Evolutionary conservation across 257 asterid genomes (phyloP).

Genomic region (Thymus mandschuricus): DNA sequence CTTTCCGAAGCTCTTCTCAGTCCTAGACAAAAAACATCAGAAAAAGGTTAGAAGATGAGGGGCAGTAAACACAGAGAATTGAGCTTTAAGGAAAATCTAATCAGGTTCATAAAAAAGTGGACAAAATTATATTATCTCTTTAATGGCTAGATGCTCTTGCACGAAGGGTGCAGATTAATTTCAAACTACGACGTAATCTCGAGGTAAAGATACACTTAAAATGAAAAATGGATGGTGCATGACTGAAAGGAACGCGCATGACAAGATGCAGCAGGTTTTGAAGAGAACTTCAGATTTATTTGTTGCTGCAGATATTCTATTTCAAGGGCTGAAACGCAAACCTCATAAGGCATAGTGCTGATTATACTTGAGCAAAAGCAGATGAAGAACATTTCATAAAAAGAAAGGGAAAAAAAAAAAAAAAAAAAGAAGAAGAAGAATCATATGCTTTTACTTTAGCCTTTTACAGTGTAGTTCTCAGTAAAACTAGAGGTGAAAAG

Average conservation of each 20-base stretch:
- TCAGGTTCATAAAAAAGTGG: conserved; percentile 21
- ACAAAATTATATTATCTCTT: conserved; percentile 5
- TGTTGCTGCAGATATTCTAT: conserved; percentile 28
- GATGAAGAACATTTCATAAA: conserved; percentile 24
- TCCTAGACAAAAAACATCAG: neutral
- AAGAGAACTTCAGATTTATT: neutral
- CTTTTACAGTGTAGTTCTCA: neutral
- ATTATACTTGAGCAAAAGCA: conserved; percentile 6
- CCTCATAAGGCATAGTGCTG: conserved; percentile 8
- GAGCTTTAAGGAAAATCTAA: conserved; percentile 8
- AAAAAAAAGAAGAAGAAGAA: neutral
- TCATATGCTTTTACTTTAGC: conserved; percentile 8
- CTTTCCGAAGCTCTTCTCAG: conserved; percentile 10
- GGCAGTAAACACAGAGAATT: conserved; percentile 4
- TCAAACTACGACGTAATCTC: conserved; percentile 27
- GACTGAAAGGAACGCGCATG: conserved; percentile 7
- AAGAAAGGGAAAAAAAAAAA: neutral
- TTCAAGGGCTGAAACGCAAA: conserved; percentile 27
- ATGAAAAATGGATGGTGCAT: neutral
- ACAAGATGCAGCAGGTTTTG: conserved; percentile 21
- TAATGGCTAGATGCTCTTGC: conserved; percentile 28
- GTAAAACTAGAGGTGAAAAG: neutral
- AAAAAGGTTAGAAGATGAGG: conserved; percentile 4
- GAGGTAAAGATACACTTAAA: neutral
- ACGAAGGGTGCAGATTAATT: conserved; percentile 32